Evolutionary conservation across 805 yeast species (phyloP).

Genomic region (Teunomyces barrocoloradensis): DNA sequence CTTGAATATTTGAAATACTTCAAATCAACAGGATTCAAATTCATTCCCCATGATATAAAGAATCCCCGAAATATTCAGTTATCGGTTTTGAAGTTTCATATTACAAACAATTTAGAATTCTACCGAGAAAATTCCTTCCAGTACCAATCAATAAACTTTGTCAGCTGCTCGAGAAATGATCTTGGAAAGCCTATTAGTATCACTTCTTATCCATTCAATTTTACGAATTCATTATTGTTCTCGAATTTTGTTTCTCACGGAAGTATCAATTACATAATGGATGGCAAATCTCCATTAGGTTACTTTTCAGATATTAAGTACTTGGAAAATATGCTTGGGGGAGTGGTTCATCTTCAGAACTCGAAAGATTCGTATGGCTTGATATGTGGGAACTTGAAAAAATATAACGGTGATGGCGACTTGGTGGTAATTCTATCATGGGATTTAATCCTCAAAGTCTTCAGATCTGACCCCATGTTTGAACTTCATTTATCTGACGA

Average conservation of each 20-base stretch:
- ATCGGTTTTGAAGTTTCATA: slow-evolving; percentile 3
- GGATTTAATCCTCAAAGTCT: slow-evolving; percentile 14
- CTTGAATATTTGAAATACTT: slow-evolving; percentile 16
- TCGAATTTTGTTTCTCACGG: slow-evolving; percentile 23
- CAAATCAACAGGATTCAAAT: slow-evolving; percentile 19
- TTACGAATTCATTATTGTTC: slow-evolving; percentile 31
- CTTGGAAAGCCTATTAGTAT: slow-evolving; percentile 6
- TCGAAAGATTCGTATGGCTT: slow-evolving; percentile 29
- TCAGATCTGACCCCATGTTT: neutral
- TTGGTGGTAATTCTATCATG: slow-evolving; percentile 32
- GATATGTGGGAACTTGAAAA: slow-evolving; percentile 36
- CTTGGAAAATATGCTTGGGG: slow-evolving; percentile 48
- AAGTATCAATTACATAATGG: slow-evolving; percentile 21
- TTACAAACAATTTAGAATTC: neutral
- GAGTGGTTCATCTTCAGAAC: slow-evolving; percentile 18
- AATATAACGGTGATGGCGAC: slow-evolving; percentile 47
- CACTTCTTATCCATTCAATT: slow-evolving; percentile 24
- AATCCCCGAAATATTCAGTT: neutral
- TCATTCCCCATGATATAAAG: slow-evolving; percentile 19
- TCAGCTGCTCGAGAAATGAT: neutral
- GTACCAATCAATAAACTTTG: slow-evolving; percentile 1
- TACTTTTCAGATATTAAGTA: slow-evolving; percentile 40
- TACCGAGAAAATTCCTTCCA: neutral
- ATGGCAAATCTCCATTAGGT: slow-evolving; percentile 14
- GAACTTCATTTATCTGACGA: neutral